Base-by-base conservation (phyloP, 208 protist genomes). In the Leishmania mexicana region DNA sequence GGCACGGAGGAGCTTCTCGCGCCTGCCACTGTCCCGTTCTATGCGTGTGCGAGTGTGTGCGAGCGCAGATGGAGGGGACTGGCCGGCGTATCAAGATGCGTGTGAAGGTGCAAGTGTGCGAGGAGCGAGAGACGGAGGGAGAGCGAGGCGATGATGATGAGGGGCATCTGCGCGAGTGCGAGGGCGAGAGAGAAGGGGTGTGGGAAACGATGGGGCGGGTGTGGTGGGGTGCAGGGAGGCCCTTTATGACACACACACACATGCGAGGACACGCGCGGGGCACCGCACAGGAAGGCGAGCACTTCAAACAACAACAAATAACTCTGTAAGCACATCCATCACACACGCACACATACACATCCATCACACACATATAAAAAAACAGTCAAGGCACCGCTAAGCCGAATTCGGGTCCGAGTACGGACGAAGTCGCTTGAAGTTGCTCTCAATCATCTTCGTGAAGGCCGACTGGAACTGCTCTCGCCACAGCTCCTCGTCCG, bases 381-480 rank as follows among this genome's bases (percentile, higher is more conserved):
- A 72, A 10, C 38, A 74, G n/a, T 31, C 70, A 15, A 35, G 7
- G 45, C 40, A 11, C 45, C 62, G 3, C 75, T 51, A 83, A 21
- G 64, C 51, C 4, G 79, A 78, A 53, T 90, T 78, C 40, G 89
- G 89, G 17, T 89, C 85, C 1, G 86, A 84, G 83, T 95, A 97
- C 40, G 87, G 79, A n/a, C 92, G 92, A 10, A 97, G 86, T 40
- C 90, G 87, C 62, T 85, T 89, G 77, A 97, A 96, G 65, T 97
- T 87, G 79, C 91, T 89, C 31, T 97, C 91, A 35, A 97, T 88
- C 91, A 97, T 94, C 78, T 97, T 97, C 7, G 84, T 92, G 58
- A 95, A 94, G n/a, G 80, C 94, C 0, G 83, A 86, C 78, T 92
- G 83, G 80, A 97, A 97, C 15, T 87, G 80, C 21, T 78, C 74